Conservation (phyloP, 2,329 filamentous ascomycete genomes). For the Colletotrichum neosansevieriae region DNA sequence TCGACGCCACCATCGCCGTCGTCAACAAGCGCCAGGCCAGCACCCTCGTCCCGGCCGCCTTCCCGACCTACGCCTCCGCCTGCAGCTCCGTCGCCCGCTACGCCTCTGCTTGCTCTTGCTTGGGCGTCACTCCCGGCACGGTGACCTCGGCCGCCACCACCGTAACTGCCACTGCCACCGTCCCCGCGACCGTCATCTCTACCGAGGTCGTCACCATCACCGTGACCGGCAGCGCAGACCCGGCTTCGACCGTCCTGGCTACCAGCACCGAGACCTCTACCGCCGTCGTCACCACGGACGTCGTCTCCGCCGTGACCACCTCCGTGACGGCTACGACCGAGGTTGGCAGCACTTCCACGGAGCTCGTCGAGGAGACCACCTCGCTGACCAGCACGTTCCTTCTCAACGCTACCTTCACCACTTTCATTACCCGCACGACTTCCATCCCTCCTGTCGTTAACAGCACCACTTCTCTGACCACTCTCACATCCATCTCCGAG, state of each 20-base stretch:
- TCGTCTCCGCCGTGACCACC: constrained; percentile 20
- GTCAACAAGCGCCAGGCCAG: constrained; percentile 28
- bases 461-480: constrained; percentile 8
- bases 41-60: constrained; percentile 16
- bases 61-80: constrained; percentile 44
- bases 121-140: constrained; percentile 42
- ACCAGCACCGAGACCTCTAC: constrained; percentile 12
- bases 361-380: constrained; percentile 32
- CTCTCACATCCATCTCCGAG: neutral
- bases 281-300: constrained; percentile 11
- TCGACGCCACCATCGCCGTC: constrained; percentile 27
- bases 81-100: constrained; percentile 43
- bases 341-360: constrained; percentile 32
- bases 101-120: constrained; percentile 45
- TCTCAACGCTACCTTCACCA: constrained; percentile 37
- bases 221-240: constrained; percentile 22
- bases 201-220: constrained; percentile 38
- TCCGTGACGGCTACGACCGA: constrained; percentile 28
- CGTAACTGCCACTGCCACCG: constrained; percentile 33
- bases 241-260: constrained; percentile 18
- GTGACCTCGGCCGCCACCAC: constrained; percentile 37
- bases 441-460: constrained; percentile 10
- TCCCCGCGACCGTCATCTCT: constrained; percentile 34
- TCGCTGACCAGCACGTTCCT: constrained; percentile 31
- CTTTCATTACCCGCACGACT: constrained; percentile 35